A percentile compares a stretch with the other conserved stretches of the same genome.
phyloP scores from a whole-genome alignment of 2,329 filamentous ascomycete species.

The Claviceps africana region DNA sequence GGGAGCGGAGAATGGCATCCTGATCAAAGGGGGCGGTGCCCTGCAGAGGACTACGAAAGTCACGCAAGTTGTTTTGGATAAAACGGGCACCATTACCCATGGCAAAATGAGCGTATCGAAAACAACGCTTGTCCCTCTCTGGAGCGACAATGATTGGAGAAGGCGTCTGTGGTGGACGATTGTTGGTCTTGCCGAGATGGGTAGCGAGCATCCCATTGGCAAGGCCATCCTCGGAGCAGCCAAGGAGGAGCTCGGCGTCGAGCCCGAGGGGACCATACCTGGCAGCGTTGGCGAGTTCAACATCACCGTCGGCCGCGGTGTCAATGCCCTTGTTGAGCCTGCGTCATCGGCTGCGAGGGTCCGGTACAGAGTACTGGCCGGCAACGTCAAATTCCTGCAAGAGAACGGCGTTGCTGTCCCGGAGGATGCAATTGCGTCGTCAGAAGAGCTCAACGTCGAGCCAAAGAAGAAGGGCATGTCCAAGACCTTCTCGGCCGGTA shows the following conservation, averaged over 20 bases:
- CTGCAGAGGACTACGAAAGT: constrained; percentile 83
- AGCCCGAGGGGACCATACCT: constrained; percentile 58
- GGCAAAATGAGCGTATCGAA: constrained; percentile 90
- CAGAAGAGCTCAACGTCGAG: constrained; percentile 41
- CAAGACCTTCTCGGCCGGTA: constrained; percentile 38
- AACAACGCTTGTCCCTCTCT: constrained; percentile 49
- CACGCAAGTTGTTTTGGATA: constrained; percentile 83
- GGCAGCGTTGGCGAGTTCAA: constrained; percentile 78
- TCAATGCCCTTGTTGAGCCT: constrained; percentile 71
- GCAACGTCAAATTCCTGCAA: constrained; percentile 65
- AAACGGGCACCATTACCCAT: constrained; percentile 87
- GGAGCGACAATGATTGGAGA: constrained; percentile 55
- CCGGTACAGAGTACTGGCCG: constrained; percentile 68
- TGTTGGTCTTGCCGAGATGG: constrained; percentile 87
- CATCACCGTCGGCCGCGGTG: constrained; percentile 69
- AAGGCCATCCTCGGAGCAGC: constrained; percentile 68
- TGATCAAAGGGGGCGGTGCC: constrained; percentile 93
- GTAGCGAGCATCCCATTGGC: constrained; percentile 92
- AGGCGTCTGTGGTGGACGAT: constrained; percentile 87
- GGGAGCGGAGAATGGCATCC: constrained; percentile 85
- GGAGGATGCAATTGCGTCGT: constrained; percentile 46
- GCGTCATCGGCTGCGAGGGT: constrained; percentile 50
- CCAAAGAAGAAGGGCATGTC: constrained; percentile 17
- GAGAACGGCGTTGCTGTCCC: constrained; percentile 57
- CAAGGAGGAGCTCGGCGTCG: constrained; percentile 60